phyloP scores from a whole-genome alignment of 108 stramenopile species.

The Fistulifera pelliculosa region DNA sequence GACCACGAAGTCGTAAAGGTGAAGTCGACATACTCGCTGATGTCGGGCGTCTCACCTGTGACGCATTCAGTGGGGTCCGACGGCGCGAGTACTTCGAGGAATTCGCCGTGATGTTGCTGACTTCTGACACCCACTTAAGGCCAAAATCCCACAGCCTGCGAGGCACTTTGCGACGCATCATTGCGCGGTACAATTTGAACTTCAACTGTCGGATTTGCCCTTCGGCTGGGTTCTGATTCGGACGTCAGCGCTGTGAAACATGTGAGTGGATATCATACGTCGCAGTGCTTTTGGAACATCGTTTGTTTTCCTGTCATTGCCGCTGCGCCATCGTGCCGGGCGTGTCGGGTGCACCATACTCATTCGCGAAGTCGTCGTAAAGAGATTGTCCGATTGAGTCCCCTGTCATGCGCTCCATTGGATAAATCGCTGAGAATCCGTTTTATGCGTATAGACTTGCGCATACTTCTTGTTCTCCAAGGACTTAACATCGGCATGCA shows the following conservation, averaged over 20 bases:
- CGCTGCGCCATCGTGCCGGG: too few relatives aligned
- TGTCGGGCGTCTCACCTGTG: constrained; percentile 29
- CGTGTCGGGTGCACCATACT: too few relatives aligned
- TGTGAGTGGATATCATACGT: too few relatives aligned
- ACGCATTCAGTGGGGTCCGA: constrained; percentile 7
- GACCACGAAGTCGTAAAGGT: too few relatives aligned
- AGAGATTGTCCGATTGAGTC: too few relatives aligned
- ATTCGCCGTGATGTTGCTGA: constrained; percentile 8
- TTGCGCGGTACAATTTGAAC: not conserved
- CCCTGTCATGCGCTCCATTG: constrained; percentile 4
- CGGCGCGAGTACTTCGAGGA: not conserved
- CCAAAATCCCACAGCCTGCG: constrained; percentile 18
- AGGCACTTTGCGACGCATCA: constrained; percentile 9
- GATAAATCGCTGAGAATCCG: constrained; percentile 1
- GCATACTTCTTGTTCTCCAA: not conserved
- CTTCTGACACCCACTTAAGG: constrained; percentile 7
- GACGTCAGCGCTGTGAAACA: too few relatives aligned
- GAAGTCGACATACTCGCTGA: constrained; percentile 32
- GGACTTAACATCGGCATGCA: constrained; percentile 1
- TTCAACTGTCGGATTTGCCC: not conserved
- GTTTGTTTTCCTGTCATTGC: too few relatives aligned
- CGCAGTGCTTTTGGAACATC: too few relatives aligned
- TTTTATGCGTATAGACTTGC: constrained; percentile 1
- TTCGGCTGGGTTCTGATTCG: too few relatives aligned
- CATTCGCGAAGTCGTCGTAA: too few relatives aligned